These are phyloP conservation scores for Cicer yamashitae DNA, from an alignment of 306 rosid genomes.

Conservation along the genomic window DNA sequence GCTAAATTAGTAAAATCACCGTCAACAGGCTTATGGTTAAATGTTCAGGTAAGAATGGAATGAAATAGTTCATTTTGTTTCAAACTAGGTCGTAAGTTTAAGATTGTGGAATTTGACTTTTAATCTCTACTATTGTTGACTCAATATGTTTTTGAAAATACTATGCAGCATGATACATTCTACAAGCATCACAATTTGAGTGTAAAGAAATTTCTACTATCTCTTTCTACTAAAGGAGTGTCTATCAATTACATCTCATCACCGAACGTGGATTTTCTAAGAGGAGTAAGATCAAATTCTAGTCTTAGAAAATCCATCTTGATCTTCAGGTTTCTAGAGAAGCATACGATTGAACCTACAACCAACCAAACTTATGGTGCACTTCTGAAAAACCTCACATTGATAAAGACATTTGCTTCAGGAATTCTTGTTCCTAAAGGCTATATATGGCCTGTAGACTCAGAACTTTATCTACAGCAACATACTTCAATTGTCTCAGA, in stretches of 20 bases:
- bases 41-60: slow-evolving; percentile 68
- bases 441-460: slow-evolving; percentile 72
- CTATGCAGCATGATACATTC: slow-evolving; percentile 77
- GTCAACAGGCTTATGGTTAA: slow-evolving; percentile 76
- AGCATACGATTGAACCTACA: slow-evolving; percentile 60
- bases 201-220: slow-evolving; percentile 56
- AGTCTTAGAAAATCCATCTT: slow-evolving; percentile 50
- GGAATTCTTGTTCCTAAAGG: slow-evolving; percentile 80
- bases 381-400: slow-evolving; percentile 57
- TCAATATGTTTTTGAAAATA: slow-evolving; percentile 22
- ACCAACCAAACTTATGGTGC: slow-evolving; percentile 67
- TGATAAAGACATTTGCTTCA: slow-evolving; percentile 71
- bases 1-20: slow-evolving; percentile 44
- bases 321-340: slow-evolving; percentile 61
- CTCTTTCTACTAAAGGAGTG: slow-evolving; percentile 49
- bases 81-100: slow-evolving; percentile 2
- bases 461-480: slow-evolving; percentile 51
- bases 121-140: slow-evolving; percentile 22
- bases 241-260: slow-evolving; percentile 69
- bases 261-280: slow-evolving; percentile 74
- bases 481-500: slow-evolving; percentile 72
- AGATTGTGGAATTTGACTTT: slow-evolving; percentile 19
- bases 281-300: slow-evolving; percentile 48
- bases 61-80: slow-evolving; percentile 4
- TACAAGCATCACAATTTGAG: slow-evolving; percentile 72